Conservation (phyloP, 1,284 basidiomycete genomes). For the Ustilago xerochloae region DNA sequence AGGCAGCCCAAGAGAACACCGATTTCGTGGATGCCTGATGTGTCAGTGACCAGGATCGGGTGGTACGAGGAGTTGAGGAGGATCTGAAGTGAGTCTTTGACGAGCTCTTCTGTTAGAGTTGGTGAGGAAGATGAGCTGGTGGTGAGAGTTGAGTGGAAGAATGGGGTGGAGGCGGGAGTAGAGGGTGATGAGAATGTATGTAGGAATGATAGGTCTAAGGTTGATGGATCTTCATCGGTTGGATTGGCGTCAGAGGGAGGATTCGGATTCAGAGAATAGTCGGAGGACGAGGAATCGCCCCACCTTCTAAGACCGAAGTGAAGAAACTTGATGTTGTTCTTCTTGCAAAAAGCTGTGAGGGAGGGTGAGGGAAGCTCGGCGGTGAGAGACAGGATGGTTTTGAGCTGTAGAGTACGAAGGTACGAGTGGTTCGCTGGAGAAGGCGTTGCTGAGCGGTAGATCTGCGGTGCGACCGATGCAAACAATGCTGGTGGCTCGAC, state of each 20-base stretch:
- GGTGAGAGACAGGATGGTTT: conserved; percentile 58
- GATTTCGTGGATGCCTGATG: conserved; percentile 62
- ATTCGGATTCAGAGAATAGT: not conserved
- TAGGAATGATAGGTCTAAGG: conserved; percentile 20
- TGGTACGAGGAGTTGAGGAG: conserved; percentile 51
- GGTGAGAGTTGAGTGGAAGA: conserved; percentile 28
- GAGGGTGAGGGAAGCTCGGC: conserved; percentile 56
- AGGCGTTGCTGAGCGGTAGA: conserved; percentile 57
- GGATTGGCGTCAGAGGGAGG: too few species aligned
- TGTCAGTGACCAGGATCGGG: conserved; percentile 62
- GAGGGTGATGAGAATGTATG: conserved; percentile 8
- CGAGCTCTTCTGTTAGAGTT: conserved; percentile 48
- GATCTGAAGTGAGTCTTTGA: conserved; percentile 61
- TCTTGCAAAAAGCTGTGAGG: conserved; percentile 44
- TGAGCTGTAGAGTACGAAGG: conserved; percentile 48
- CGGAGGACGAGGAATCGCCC: conserved; percentile 4
- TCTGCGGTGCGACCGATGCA: conserved; percentile 57
- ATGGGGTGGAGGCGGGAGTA: not conserved
- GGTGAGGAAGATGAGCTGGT: conserved; percentile 28
- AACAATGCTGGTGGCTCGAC: conserved; percentile 57
- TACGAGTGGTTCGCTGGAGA: conserved; percentile 43
- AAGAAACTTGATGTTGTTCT: conserved; percentile 47
- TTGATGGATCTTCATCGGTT: not conserved
- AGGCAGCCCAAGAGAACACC: conserved; percentile 63
- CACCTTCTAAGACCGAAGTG: conserved; percentile 51